Percentiles rank a stretch among this genome's conserved stretches.
Evolutionary conservation across 345 rosid species (phyloP).

Genomic region (Excoecaria cochinchinensis): DNA sequence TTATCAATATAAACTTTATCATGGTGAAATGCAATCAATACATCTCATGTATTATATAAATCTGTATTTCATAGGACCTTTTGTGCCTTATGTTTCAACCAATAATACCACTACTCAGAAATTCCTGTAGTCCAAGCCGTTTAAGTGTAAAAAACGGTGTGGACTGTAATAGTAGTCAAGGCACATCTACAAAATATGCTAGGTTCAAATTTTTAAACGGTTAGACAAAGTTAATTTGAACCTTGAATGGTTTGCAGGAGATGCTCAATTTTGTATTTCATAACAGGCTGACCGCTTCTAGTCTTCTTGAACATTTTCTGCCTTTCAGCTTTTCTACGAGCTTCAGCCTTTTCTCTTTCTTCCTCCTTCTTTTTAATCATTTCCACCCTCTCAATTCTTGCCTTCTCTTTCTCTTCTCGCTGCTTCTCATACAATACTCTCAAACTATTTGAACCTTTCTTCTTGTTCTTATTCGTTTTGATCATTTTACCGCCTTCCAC

Average conservation of each 20-base stretch:
- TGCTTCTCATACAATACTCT: slow-evolving; percentile 64
- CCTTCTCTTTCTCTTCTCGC: slow-evolving; percentile 62
- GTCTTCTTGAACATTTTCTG: slow-evolving; percentile 78
- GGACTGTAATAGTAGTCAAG: background rate
- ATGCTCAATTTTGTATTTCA: slow-evolving; percentile 87
- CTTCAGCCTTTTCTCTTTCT: slow-evolving; percentile 61
- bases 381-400: slow-evolving; percentile 63
- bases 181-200: background rate
- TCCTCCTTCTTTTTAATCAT: slow-evolving; percentile 59
- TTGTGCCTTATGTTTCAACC: background rate
- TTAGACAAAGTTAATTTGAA: slow-evolving; percentile 28
- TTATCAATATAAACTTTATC: background rate
- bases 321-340: slow-evolving; percentile 60
- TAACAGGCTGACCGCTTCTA: slow-evolving; percentile 74
- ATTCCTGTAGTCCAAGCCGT: background rate
- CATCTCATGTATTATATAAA: background rate
- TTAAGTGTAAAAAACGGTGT: no score
- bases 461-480: slow-evolving; percentile 29
- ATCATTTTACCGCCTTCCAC: slow-evolving; percentile 29
- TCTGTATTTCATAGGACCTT: background rate
- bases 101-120: slow-evolving; percentile 4
- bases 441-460: slow-evolving; percentile 33
- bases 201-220: background rate
- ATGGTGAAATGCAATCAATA: background rate
- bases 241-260: slow-evolving; percentile 70